Evolutionary conservation across 2,329 filamentous ascomycete genomes (phyloP).

Genomic region (Bipolaris victoriae): DNA sequence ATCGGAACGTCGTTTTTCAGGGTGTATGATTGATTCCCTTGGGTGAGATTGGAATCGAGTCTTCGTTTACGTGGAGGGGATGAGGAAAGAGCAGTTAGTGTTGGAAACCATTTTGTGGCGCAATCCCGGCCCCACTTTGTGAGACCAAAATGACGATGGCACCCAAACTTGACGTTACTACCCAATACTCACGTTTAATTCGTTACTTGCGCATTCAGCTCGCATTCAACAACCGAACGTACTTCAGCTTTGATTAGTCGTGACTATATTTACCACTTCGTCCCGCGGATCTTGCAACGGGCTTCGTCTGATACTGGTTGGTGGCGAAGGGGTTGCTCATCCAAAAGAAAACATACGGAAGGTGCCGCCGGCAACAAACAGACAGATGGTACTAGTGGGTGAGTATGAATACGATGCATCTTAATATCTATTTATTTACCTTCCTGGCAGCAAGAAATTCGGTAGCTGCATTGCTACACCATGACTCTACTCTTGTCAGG

Average conservation of each 20-base stretch:
- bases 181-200: neutral
- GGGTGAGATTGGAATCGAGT: neutral
- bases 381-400: too few species aligned
- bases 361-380: too few species aligned
- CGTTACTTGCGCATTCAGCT: neutral
- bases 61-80: neutral
- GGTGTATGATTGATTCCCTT: neutral
- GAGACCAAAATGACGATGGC: slow-evolving; percentile 5
- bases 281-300: too few species aligned
- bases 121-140: slow-evolving; percentile 11
- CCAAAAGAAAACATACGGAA: neutral
- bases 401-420: too few species aligned
- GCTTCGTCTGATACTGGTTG: neutral
- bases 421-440: too few species aligned
- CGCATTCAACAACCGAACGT: neutral
- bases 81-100: neutral
- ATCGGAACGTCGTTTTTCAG: neutral
- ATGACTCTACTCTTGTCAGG: too few species aligned
- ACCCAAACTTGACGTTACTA: neutral
- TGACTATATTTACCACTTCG: too few species aligned
- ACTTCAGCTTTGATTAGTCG: too few species aligned
- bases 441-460: too few species aligned
- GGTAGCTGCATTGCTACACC: too few species aligned
- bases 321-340: neutral
- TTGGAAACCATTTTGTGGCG: slow-evolving; percentile 4